Conservation (phyloP, 768 basidiomycete genomes). For the Phylloporus arenicola region DNA sequence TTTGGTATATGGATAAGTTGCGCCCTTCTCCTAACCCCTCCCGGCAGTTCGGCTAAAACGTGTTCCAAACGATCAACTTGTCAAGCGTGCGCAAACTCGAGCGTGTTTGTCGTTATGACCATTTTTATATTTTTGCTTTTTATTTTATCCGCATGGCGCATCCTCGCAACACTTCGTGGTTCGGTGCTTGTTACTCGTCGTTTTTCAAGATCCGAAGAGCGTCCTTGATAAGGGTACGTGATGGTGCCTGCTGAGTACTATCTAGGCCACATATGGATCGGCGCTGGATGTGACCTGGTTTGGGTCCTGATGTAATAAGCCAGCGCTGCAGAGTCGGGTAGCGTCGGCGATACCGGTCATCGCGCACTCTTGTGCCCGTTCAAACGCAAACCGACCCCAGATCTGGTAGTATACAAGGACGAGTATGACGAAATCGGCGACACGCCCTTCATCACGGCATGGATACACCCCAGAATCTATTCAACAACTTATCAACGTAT, state of each 20-base stretch:
- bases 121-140: neutral
- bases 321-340: neutral
- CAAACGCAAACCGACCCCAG: neutral
- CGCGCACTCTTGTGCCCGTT: neutral
- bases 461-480: neutral
- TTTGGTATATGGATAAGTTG: neutral
- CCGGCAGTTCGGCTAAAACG: slow-evolving; percentile 8
- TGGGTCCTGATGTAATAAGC: neutral
- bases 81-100: neutral
- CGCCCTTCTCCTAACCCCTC: slow-evolving; percentile 1
- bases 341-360: neutral
- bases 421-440: neutral
- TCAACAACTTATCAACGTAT: neutral
- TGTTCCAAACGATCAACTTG: slow-evolving; percentile 3
- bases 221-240: neutral
- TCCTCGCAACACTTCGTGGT: neutral
- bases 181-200: neutral
- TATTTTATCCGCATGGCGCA: neutral
- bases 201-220: neutral
- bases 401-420: neutral
- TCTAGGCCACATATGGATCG: neutral
- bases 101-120: neutral
- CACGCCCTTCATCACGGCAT: neutral
- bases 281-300: neutral
- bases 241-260: neutral